Evolutionary conservation across 179 eudicot genomes (phyloP).

Genomic region (Heliamphora pulchella): DNA sequence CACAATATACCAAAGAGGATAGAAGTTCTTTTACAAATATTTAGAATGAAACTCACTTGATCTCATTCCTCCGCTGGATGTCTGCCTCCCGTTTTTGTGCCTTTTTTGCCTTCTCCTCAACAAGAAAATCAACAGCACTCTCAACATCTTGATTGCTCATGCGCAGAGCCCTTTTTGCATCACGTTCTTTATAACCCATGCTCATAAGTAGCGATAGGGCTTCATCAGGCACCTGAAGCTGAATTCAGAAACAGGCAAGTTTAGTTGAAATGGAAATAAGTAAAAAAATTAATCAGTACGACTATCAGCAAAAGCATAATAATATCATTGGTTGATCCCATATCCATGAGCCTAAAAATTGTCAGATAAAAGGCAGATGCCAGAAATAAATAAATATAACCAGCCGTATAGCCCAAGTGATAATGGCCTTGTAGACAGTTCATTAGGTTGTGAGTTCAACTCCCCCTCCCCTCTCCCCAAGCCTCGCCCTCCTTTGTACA

Average conservation of each 20-base stretch:
- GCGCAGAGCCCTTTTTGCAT: constrained; percentile 73
- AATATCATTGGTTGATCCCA: background rate
- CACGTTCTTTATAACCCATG: constrained; percentile 78
- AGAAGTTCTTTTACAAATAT: background rate
- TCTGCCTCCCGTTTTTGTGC: constrained; percentile 51
- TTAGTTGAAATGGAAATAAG: background rate
- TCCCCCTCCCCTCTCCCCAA: too few relatives aligned
- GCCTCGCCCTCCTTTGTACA: background rate
- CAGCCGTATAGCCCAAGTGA: too few relatives aligned
- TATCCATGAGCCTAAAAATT: too few relatives aligned
- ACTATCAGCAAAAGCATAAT: background rate
- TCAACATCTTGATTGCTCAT: constrained; percentile 68
- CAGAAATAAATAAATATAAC: background rate
- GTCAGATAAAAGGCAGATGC: background rate
- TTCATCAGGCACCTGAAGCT: constrained; percentile 96
- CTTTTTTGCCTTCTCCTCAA: constrained; percentile 58
- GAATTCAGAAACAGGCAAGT: constrained; percentile 25
- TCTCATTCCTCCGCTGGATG: constrained; percentile 50
- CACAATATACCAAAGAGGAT: background rate
- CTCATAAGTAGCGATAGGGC: constrained; percentile 61
- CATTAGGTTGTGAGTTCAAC: too few relatives aligned
- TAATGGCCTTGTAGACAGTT: too few relatives aligned
- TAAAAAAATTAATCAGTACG: background rate
- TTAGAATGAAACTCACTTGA: constrained; percentile 34
- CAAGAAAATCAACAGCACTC: constrained; percentile 66